Evolutionary conservation across 164 flowering plant species (phyloP).

Genomic region (Stephania yunnanensis): DNA sequence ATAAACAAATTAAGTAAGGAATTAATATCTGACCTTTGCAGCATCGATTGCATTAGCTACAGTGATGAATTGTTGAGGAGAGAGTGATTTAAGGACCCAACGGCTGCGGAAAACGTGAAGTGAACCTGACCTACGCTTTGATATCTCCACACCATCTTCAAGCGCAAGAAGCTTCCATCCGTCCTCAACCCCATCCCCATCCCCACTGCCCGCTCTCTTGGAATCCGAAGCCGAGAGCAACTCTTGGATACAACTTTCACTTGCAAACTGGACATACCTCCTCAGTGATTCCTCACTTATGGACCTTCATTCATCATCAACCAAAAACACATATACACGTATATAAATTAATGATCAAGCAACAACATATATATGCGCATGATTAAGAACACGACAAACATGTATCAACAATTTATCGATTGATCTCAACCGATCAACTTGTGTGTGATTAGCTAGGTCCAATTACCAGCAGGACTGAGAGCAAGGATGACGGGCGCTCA

Average conservation of each 20-base stretch:
- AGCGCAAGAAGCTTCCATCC: constrained; percentile 59
- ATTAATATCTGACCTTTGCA: constrained; percentile 50
- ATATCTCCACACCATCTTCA: constrained; percentile 72
- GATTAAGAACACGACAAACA: background rate
- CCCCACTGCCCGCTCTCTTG: constrained; percentile 15
- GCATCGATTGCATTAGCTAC: constrained; percentile 90
- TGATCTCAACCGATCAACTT: no score
- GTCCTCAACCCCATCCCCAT: constrained; percentile 18
- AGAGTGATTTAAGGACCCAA: constrained; percentile 59
- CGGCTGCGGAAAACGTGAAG: constrained; percentile 66
- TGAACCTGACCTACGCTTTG: constrained; percentile 62
- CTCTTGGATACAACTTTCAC: constrained; percentile 86
- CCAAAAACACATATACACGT: no score
- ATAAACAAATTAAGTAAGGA: background rate
- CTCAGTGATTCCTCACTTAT: constrained; percentile 76
- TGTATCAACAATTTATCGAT: background rate
- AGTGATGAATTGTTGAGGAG: constrained; percentile 73
- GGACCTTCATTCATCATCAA: constrained; percentile 35
- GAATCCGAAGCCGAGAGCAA: constrained; percentile 63
- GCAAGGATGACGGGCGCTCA: constrained; percentile 40
- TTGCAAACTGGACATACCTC: constrained; percentile 73
- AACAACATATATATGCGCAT: background rate
- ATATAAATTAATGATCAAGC: background rate
- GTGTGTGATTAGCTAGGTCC: no score
- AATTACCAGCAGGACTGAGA: constrained; percentile 57